These are phyloP conservation scores for Trichoderma afroharzianum DNA, from an alignment of 2,329 filamentous ascomycete genomes.

Conservation along the genomic window DNA sequence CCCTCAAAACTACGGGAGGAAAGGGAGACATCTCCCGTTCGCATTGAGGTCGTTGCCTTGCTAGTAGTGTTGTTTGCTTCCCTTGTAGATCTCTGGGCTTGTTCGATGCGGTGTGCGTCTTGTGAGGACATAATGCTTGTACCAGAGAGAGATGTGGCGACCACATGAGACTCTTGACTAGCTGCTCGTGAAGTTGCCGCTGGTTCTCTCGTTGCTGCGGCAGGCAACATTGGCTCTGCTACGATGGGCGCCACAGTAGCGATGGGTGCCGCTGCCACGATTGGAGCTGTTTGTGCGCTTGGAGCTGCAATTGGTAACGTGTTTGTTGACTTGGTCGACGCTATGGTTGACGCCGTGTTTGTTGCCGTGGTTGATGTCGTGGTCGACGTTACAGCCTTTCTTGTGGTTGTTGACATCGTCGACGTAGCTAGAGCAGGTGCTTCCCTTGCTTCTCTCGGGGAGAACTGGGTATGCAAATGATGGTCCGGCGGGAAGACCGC, in stretches of 20 bases:
- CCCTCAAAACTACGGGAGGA: neutral
- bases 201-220: constrained; percentile 57
- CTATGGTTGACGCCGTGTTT: neutral
- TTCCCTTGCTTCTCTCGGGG: neutral
- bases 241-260: neutral
- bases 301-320: neutral
- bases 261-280: neutral
- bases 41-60: neutral
- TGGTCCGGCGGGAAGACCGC: constrained; percentile 57
- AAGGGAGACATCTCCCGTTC: neutral
- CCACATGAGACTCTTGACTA: neutral
- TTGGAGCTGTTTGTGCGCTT: neutral
- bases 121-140: neutral
- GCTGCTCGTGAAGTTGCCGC: constrained; percentile 57
- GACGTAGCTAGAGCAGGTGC: neutral
- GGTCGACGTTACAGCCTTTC: neutral
- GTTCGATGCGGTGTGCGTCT: neutral
- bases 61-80: neutral
- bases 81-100: neutral
- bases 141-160: neutral
- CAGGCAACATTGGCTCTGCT: constrained; percentile 44
- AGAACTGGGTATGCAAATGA: constrained; percentile 42
- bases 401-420: neutral
- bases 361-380: neutral
- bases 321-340: neutral